Evolutionary conservation across 2,329 filamentous ascomycete species (phyloP).

Genomic region (Ophiostoma populinum): DNA sequence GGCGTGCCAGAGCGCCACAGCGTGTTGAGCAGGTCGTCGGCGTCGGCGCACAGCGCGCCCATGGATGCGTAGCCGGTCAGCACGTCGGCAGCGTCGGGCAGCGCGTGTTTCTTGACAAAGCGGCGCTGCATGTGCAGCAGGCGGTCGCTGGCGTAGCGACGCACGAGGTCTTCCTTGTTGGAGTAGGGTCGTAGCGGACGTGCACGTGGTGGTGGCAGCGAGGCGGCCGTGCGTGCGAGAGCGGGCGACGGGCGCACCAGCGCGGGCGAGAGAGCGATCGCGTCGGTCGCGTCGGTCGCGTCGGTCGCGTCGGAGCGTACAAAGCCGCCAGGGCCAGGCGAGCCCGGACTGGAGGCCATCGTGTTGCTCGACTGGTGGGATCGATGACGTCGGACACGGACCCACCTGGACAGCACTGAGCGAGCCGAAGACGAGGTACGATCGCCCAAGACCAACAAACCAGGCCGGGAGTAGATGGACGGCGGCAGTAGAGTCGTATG

Average conservation of each 20-base stretch:
- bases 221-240: constrained; percentile 5
- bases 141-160: constrained; percentile 37
- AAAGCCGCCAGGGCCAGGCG: constrained; percentile 30
- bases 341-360: not conserved
- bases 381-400: too few species aligned
- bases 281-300: too few species aligned
- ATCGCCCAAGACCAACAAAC: too few species aligned
- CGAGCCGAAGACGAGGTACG: too few species aligned
- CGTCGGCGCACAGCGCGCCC: constrained; percentile 52
- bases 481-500: too few species aligned
- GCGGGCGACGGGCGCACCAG: constrained; percentile 30
- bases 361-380: not conserved
- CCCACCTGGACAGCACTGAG: too few species aligned
- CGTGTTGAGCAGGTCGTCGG: constrained; percentile 60
- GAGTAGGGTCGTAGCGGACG: constrained; percentile 37
- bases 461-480: too few species aligned
- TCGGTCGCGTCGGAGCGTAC: too few species aligned
- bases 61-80: constrained; percentile 41
- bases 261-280: too few species aligned
- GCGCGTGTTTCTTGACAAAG: constrained; percentile 41
- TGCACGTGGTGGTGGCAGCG: constrained; percentile 37
- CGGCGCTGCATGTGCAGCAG: constrained; percentile 37
- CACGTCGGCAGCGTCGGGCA: constrained; percentile 26
- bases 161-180: constrained; percentile 40
- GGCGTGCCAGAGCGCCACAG: constrained; percentile 79